phyloP scores from a whole-genome alignment of 495 filamentous ascomycete species.

The Penicillium chermesinum region DNA sequence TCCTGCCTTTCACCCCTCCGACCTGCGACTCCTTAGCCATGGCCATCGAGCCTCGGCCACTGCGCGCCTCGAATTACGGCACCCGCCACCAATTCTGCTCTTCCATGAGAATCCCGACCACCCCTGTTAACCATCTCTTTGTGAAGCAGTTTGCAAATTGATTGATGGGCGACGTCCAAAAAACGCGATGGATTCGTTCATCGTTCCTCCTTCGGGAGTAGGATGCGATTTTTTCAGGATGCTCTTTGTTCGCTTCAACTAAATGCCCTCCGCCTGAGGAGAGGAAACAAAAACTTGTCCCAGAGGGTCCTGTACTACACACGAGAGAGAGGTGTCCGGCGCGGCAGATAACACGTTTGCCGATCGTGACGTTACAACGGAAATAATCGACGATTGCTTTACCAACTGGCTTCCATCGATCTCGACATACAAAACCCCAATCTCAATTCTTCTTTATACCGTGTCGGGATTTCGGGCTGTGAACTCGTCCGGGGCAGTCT shows the following conservation, averaged over 20 bases:
- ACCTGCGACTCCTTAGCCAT: conserved; percentile 18
- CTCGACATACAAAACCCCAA: conserved; percentile 34
- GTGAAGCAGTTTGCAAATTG: conserved; percentile 47
- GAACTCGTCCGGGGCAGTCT: conserved; percentile 17
- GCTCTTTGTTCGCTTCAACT: conserved; percentile 69
- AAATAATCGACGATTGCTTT: background rate
- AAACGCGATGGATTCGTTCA: conserved; percentile 21
- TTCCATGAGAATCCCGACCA: conserved; percentile 49
- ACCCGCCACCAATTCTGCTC: conserved; percentile 49
- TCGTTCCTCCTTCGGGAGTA: conserved; percentile 38
- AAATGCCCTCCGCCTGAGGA: conserved; percentile 56
- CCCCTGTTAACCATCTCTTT: conserved; percentile 72
- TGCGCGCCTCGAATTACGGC: conserved; percentile 46
- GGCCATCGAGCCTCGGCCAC: conserved; percentile 36
- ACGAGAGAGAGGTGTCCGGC: conserved; percentile 55
- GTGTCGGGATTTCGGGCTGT: conserved; percentile 15
- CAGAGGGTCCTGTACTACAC: conserved; percentile 70
- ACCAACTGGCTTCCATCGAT: conserved; percentile 31
- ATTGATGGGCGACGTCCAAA: conserved; percentile 62
- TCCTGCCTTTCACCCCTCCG: conserved; percentile 35
- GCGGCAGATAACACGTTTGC: background rate
- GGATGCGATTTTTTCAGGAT: conserved; percentile 73
- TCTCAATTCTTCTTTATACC: conserved; percentile 13
- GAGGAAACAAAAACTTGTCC: conserved; percentile 90
- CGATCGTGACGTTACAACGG: background rate